phyloP scores from a whole-genome alignment of 2,329 filamentous ascomycete species.

The Cordyceps javanica region DNA sequence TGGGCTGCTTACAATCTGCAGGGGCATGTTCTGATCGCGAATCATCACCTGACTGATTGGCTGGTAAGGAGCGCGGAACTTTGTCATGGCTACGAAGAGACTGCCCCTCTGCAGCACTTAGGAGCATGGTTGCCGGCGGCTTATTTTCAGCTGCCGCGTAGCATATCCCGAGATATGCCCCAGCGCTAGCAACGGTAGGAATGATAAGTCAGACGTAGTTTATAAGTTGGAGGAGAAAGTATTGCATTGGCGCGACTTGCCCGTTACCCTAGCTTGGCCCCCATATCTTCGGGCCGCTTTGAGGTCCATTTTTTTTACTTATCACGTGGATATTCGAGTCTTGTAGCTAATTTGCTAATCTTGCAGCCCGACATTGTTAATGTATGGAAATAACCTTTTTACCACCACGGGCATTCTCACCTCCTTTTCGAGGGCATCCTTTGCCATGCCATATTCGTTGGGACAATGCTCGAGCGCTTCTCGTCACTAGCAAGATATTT shows the following conservation, averaged over 20 bases:
- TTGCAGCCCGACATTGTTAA: too few relatives aligned
- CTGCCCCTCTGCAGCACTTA: not conserved
- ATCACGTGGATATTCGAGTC: too few relatives aligned
- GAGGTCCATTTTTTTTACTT: too few relatives aligned
- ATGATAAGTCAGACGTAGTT: not conserved
- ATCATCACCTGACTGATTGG: not conserved
- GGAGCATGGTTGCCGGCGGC: not conserved
- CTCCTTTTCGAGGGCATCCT: too few relatives aligned
- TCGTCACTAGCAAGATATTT: too few relatives aligned
- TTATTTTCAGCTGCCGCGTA: not conserved
- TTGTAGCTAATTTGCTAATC: too few relatives aligned
- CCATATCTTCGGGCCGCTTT: too few relatives aligned
- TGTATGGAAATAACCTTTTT: too few relatives aligned
- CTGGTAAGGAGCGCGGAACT: not conserved
- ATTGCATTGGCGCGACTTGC: not conserved
- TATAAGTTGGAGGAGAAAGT: not conserved
- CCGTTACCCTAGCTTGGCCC: too few relatives aligned
- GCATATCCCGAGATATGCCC: not conserved
- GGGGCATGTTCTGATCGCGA: not conserved
- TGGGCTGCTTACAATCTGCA: not conserved
- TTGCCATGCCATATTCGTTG: too few relatives aligned
- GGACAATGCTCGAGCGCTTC: too few relatives aligned
- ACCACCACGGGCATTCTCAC: too few relatives aligned
- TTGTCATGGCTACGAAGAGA: not conserved
- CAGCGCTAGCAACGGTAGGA: not conserved